A percentile compares a stretch with the other conserved stretches of the same genome.
These are phyloP conservation scores for Aureobasidium lini DNA, from an alignment of 2,329 filamentous ascomycete genomes.

Conservation along the genomic window DNA sequence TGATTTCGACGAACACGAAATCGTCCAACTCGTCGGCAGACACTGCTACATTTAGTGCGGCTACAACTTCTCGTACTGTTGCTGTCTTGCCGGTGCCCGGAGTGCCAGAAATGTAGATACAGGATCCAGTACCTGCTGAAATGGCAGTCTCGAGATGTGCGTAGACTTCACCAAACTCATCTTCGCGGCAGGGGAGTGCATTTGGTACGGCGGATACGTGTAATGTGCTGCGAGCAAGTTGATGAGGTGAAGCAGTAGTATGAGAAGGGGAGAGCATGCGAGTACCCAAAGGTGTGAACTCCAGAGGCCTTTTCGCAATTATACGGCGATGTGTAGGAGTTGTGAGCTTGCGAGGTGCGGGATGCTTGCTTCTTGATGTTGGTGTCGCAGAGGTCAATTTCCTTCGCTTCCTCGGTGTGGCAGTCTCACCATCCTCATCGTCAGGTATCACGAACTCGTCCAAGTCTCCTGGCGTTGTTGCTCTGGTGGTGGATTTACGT, in stretches of 20 bases:
- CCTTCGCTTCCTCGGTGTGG: constrained; percentile 41
- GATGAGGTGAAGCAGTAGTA: constrained; percentile 77
- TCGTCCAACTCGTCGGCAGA: constrained; percentile 87
- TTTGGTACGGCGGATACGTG: constrained; percentile 91
- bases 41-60: constrained; percentile 80
- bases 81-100: constrained; percentile 97
- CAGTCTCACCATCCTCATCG: constrained; percentile 35
- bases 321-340: constrained; percentile 63
- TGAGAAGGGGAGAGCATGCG: constrained; percentile 70
- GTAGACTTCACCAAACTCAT: constrained; percentile 87
- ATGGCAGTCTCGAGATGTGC: constrained; percentile 92
- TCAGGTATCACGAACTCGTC: constrained; percentile 37
- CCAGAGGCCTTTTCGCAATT: constrained; percentile 76
- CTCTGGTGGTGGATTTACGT: constrained; percentile 28
- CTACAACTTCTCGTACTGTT: constrained; percentile 90
- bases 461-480: constrained; percentile 27
- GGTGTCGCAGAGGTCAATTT: constrained; percentile 40
- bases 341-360: constrained; percentile 46
- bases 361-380: constrained; percentile 38
- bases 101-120: constrained; percentile 98
- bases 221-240: constrained; percentile 77
- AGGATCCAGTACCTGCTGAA: constrained; percentile 83
- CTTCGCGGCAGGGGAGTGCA: constrained; percentile 82
- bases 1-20: constrained; percentile 99
- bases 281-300: constrained; percentile 92